Evolutionary conservation across 2,329 filamentous ascomycete genomes (phyloP).

Genomic region (Talaromyces sp.): DNA sequence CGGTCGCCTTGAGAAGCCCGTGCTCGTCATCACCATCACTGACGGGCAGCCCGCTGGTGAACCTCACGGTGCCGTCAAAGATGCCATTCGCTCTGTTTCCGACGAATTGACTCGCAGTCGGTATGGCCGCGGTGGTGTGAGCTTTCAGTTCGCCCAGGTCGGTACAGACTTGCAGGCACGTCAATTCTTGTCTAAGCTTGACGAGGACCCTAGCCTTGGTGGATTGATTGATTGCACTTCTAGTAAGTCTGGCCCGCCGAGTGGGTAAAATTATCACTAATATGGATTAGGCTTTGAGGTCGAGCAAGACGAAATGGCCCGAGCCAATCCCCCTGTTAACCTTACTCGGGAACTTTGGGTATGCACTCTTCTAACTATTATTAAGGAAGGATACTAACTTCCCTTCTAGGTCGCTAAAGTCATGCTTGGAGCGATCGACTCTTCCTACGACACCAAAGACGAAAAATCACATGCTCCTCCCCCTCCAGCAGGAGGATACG

Average conservation of each 20-base stretch:
- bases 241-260: constrained; percentile 50
- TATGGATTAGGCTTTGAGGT: constrained; percentile 59
- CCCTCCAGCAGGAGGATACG: constrained; percentile 32
- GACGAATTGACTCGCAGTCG: constrained; percentile 51
- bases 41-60: constrained; percentile 67
- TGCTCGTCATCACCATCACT: constrained; percentile 65
- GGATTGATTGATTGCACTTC: constrained; percentile 66
- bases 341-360: constrained; percentile 65
- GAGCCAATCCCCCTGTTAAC: constrained; percentile 60
- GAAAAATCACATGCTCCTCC: constrained; percentile 50
- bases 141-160: constrained; percentile 69
- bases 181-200: constrained; percentile 63
- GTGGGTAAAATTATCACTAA: not conserved
- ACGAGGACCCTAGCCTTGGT: constrained; percentile 62
- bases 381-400: constrained; percentile 24
- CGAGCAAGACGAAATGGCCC: constrained; percentile 65
- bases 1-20: constrained; percentile 60
- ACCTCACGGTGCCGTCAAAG: constrained; percentile 55
- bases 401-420: constrained; percentile 57
- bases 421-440: constrained; percentile 65
- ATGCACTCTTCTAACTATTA: not conserved
- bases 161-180: constrained; percentile 65
- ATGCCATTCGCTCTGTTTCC: constrained; percentile 57
- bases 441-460: constrained; percentile 64
- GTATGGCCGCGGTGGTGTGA: constrained; percentile 59